Evolutionary conservation across 2,329 filamentous ascomycete genomes (phyloP), one percentile per base, ranked within the genome.

Genomic region (Aspergillus glaucus): DNA sequence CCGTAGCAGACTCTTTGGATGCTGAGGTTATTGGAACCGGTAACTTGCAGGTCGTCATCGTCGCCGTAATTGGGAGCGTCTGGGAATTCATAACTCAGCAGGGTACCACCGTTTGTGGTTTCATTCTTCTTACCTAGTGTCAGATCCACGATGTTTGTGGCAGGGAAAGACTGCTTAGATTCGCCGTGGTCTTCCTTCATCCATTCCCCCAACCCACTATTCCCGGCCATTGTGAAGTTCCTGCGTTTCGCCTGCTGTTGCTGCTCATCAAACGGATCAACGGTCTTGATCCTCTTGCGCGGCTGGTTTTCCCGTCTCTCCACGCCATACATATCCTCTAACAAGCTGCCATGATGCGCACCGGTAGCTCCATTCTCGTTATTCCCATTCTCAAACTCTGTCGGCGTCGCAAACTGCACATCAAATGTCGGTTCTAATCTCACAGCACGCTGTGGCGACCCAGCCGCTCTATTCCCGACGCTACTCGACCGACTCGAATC

Each of bases 1-100:
- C 89, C 89, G 61, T 87, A 90, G 68, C 88, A 94, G 3, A 94
- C 85, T 60, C 88, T 82, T 62, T 88, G 81, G 17, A 83, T 78
- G 43, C 75, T 79, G 26, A 81, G 76, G 48, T 87, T 79, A 39
- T 78, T 76, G 12, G 83, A 66, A 32, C 82, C 72, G 17, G 75
- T 64, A 47, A 68, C 62, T 61, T 72, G 60, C 8, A 71, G 49
- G 8, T 72, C 68, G 39, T 64, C 67, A 22, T 70, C 67, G 19
- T 70, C 61, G 10, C 57, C 50, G 42, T 47, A 48, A 26, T 50
- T 48, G 2, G 53, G 44, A 14, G 52, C 42, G 39, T 64, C 58
- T 62, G 45, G 42, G 22, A 45, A 14, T 46, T 14, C 24, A 19
- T 32, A 42, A 6, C 50, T 68, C 51, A 65, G 61, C 46, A 44